phyloP scores from a whole-genome alignment of 2,329 filamentous ascomycete genomes.

The Dryadomyces quercivorus region DNA sequence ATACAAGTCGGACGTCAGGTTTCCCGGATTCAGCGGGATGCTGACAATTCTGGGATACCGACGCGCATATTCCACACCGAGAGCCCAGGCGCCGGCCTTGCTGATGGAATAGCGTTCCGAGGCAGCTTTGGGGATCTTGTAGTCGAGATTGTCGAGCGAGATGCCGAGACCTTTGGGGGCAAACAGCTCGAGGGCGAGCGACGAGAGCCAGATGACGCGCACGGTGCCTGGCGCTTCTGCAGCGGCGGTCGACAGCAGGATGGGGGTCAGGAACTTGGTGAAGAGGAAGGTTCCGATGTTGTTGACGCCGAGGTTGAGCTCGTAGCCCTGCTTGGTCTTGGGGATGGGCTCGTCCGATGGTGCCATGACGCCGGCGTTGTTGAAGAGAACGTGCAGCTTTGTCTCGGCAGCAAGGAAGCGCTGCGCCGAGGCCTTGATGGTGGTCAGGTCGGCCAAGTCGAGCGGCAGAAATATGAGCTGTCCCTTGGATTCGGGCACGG shows the following conservation, averaged over 20 bases:
- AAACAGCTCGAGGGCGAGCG: conserved; percentile 9
- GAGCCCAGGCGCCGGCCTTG: conserved; percentile 11
- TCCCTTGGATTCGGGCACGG: conserved; percentile 19
- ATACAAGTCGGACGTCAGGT: conserved; percentile 24
- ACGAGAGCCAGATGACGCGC: conserved; percentile 12
- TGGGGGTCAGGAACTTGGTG: conserved; percentile 14
- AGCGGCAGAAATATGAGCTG: conserved; percentile 26
- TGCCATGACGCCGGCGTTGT: conserved; percentile 26
- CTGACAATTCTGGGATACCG: conserved; percentile 6
- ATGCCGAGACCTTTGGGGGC: conserved; percentile 8
- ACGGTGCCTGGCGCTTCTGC: conserved; percentile 5
- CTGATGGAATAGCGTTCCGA: conserved; percentile 7
- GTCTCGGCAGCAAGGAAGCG: conserved; percentile 18
- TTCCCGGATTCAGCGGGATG: conserved; percentile 24
- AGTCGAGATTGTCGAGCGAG: conserved; percentile 9
- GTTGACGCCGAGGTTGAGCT: conserved; percentile 15
- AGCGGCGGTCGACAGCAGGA: conserved; percentile 10
- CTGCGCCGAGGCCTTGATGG: conserved; percentile 16
- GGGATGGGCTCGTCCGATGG: conserved; percentile 14
- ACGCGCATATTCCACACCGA: conserved; percentile 11
- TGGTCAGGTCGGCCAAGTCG: conserved; percentile 22
- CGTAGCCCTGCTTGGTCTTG: conserved; percentile 16
- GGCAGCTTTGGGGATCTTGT: not conserved
- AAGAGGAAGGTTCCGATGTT: conserved; percentile 14
- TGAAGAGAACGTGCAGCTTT: conserved; percentile 22